Evolutionary conservation across 75 land plant species (phyloP).

Genomic region (Larix kaempferi): DNA sequence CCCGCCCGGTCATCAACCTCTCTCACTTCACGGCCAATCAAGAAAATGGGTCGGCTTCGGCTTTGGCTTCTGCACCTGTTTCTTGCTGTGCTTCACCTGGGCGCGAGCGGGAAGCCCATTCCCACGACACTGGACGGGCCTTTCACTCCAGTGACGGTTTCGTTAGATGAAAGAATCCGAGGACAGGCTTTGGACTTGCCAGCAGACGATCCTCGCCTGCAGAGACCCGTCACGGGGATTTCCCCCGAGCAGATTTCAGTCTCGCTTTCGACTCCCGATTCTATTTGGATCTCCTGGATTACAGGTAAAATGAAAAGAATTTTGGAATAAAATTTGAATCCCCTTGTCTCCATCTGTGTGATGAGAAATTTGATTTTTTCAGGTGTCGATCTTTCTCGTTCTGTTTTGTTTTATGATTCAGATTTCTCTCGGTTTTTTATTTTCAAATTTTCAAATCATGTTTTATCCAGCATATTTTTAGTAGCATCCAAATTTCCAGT

Average conservation of each 20-base stretch:
- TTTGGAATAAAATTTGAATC: too few relatives aligned
- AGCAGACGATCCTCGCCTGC: slow-evolving; percentile 50
- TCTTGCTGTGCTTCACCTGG: neutral
- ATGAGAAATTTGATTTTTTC: too few relatives aligned
- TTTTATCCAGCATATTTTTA: too few relatives aligned
- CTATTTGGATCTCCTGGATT: slow-evolving; percentile 74
- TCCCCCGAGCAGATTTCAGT: slow-evolving; percentile 75
- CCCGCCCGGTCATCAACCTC: too few relatives aligned
- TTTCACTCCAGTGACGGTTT: slow-evolving; percentile 55
- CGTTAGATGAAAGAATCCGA: slow-evolving; percentile 38
- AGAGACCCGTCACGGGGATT: slow-evolving; percentile 28
- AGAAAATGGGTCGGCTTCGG: too few relatives aligned
- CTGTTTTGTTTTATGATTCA: too few relatives aligned
- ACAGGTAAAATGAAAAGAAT: slow-evolving; percentile 30
- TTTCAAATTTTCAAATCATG: too few relatives aligned
- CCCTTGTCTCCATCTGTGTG: neutral
- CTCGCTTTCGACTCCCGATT: slow-evolving; percentile 50
- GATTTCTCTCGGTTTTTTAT: too few relatives aligned
- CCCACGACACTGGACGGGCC: slow-evolving; percentile 82
- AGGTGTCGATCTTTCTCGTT: too few relatives aligned
- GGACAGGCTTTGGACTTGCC: slow-evolving; percentile 57
- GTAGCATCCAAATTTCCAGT: too few relatives aligned
- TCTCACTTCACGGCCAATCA: too few relatives aligned
- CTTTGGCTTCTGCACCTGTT: neutral
- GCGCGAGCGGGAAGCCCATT: slow-evolving; percentile 10